phyloP scores from a whole-genome alignment of 495 filamentous ascomycete genomes.

The Hypoxylon rickii region DNA sequence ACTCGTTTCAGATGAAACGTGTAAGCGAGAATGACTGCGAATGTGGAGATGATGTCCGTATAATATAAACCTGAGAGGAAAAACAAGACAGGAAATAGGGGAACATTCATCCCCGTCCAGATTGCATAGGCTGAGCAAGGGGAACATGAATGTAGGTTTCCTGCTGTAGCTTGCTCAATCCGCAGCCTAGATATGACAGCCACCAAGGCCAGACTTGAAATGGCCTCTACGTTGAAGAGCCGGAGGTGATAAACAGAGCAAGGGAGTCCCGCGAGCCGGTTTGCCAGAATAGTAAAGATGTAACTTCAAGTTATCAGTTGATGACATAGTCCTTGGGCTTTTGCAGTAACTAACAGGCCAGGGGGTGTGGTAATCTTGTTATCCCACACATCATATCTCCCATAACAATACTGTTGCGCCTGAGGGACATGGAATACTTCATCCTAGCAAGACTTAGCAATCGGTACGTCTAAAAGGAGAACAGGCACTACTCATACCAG shows the following conservation, averaged over 20 bases:
- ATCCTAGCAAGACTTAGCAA: slow-evolving; percentile 60
- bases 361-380: slow-evolving; percentile 96
- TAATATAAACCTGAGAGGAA: slow-evolving; percentile 96
- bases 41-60: slow-evolving; percentile 78
- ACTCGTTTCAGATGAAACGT: slow-evolving; percentile 59
- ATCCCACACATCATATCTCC: slow-evolving; percentile 81
- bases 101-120: slow-evolving; percentile 80
- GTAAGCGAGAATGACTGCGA: slow-evolving; percentile 70
- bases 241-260: slow-evolving; percentile 58
- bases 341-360: slow-evolving; percentile 66
- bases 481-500: slow-evolving; percentile 55
- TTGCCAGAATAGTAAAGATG: slow-evolving; percentile 53
- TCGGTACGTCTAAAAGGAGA: not conserved
- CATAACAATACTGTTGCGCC: slow-evolving; percentile 81
- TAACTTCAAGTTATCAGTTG: slow-evolving; percentile 49
- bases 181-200: slow-evolving; percentile 19
- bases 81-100: slow-evolving; percentile 86
- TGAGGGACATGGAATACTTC: slow-evolving; percentile 96
- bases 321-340: not conserved
- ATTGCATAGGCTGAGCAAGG: slow-evolving; percentile 36
- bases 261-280: slow-evolving; percentile 33
- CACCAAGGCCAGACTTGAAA: slow-evolving; percentile 31
- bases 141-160: not conserved
- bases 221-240: slow-evolving; percentile 54
- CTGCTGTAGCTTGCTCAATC: slow-evolving; percentile 4